Base-by-base conservation (phyloP, 1,284 basidiomycete species). In the Fistulinella cinereoalba region DNA sequence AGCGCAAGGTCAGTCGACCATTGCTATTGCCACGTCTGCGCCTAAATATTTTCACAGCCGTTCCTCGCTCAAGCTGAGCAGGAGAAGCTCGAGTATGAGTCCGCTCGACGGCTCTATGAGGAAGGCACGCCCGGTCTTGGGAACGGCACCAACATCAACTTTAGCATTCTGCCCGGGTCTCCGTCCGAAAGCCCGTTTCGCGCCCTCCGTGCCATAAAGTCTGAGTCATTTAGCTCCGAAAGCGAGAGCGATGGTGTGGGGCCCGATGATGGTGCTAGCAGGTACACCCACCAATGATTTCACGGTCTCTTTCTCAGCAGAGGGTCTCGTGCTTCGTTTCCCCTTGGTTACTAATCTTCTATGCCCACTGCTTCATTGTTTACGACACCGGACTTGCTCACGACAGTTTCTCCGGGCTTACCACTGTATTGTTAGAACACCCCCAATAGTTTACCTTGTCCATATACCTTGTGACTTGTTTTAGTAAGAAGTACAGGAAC, bases 61-160 rank as follows among this genome's bases (percentile, higher is more conserved):
- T 95, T 92, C 76, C 75, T 95, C 39, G 84, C 86, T 21, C 89
- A 92, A 67, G 92, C 92, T 11, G 92, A 94, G 66, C 85, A 88
- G 62, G 91, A 94, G 76, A 95, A 94, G 72, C 82, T 92, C 70
- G 87, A 91, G 55, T 95, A 95, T 67, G 91, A 94, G 61, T 75
- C 81, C 18, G 86, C 87, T 29, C 74, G 88, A 46, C 77, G 87
- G 64, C 58, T 89, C 40, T 93, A 93, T 61, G 90, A 93, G 64
- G 88, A 92, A 60, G 87, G 87, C 48, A 79, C 83, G 25, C 76
- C 79, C 13, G 83, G 78, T 2, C 79, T 83, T 56, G 80, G 79
- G 15, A 77, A 78, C 54, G 81, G 80, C 13, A 79, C 80, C 32
- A 85, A 74, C 64, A 88, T 85, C 74, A 87, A 85, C 65, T 89